Percentiles rank a stretch among this genome's conserved stretches.
phyloP scores from a whole-genome alignment of 2,329 filamentous ascomycete species.

The Chaetomiaceae sp. region DNA sequence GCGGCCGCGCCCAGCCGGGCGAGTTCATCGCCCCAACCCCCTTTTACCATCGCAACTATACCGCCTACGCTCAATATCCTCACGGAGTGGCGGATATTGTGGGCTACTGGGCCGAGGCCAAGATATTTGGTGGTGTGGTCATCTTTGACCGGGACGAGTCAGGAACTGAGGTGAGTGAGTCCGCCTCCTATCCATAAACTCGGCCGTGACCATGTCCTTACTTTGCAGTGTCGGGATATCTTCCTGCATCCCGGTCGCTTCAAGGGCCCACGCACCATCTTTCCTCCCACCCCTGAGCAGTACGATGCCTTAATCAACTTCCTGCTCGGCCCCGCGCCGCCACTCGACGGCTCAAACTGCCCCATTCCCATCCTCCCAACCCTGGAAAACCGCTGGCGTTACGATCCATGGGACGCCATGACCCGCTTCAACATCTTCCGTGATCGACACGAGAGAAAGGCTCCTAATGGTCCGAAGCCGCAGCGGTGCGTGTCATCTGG shows the following conservation, averaged over 20 bases:
- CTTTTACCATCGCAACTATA: conserved; percentile 6
- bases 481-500: not conserved
- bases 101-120: conserved; percentile 25
- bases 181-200: not conserved
- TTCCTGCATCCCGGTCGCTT: conserved; percentile 4
- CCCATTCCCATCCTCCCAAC: not conserved
- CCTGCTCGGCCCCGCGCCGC: not conserved
- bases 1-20: not conserved
- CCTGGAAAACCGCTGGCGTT: not conserved
- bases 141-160: conserved; percentile 16
- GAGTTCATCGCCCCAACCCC: not conserved
- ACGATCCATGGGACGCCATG: not conserved
- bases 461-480: not conserved
- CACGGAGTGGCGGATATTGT: conserved; percentile 20
- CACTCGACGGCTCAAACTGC: not conserved
- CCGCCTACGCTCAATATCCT: conserved; percentile 18
- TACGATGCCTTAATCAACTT: conserved; percentile 1
- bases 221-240: conserved; percentile 4
- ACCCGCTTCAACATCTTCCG: conserved; percentile 4
- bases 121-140: conserved; percentile 20
- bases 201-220: not conserved
- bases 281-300: not conserved
- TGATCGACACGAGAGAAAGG: conserved; percentile 2
- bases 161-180: conserved; percentile 1
- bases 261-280: conserved; percentile 7